A percentile compares a stretch with the other conserved stretches of the same genome.
Conservation (phyloP, 2,329 filamentous ascomycete species). For the Alternaria alternata region DNA sequence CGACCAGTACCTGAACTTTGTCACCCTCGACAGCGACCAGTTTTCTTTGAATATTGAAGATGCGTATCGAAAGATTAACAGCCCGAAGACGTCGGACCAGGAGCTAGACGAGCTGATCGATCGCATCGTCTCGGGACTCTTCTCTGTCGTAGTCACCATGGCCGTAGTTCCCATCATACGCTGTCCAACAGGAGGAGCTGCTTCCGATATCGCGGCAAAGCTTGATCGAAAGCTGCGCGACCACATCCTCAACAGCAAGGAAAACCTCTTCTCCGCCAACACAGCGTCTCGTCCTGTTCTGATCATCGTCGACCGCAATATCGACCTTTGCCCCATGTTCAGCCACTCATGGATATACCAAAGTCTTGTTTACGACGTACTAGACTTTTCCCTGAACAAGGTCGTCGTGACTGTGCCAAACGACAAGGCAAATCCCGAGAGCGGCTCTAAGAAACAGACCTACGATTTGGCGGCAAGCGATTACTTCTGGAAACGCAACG, state of each 20-base stretch:
- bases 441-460: constrained; percentile 80
- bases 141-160: constrained; percentile 98
- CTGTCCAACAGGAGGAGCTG: constrained; percentile 89
- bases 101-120: constrained; percentile 88
- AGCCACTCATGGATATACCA: constrained; percentile 83
- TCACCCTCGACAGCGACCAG: constrained; percentile 2
- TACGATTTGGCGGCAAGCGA: constrained; percentile 91
- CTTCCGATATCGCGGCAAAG: constrained; percentile 92
- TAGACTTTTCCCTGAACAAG: constrained; percentile 85
- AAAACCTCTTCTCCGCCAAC: constrained; percentile 88
- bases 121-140: constrained; percentile 92
- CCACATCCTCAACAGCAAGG: constrained; percentile 96
- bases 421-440: constrained; percentile 78
- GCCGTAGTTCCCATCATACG: constrained; percentile 96
- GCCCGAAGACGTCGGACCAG: constrained; percentile 86
- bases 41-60: constrained; percentile 65
- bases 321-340: constrained; percentile 97
- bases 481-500: constrained; percentile 97
- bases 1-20: constrained; percentile 66
- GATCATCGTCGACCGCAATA: constrained; percentile 91
- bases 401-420: constrained; percentile 88
- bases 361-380: constrained; percentile 29
- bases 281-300: constrained; percentile 82
- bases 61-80: constrained; percentile 98
- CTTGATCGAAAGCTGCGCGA: constrained; percentile 95